Conservation (phyloP, 805 yeast genomes). For the Hemisphaericaspora nanyangensis region DNA sequence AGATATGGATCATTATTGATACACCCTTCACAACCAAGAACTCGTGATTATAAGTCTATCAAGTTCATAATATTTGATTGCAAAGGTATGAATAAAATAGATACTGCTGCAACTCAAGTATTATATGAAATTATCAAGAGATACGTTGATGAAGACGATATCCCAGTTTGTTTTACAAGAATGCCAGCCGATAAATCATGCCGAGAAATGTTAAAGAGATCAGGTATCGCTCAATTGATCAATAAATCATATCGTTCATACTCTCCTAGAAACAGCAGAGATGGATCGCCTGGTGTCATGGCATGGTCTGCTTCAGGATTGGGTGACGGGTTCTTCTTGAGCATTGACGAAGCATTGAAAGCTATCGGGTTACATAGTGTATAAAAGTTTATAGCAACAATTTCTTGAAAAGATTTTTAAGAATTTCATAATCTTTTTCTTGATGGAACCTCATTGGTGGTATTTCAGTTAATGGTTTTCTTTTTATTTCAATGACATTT, state of each 20-base stretch:
- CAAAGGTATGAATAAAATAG: conserved; percentile 77
- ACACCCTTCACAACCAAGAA: conserved; percentile 70
- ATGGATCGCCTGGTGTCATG: not conserved
- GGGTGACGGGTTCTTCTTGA: conserved; percentile 37
- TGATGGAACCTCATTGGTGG: not conserved
- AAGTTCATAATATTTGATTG: conserved; percentile 69
- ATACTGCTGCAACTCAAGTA: conserved; percentile 75
- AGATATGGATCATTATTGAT: conserved; percentile 67
- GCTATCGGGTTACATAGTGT: conserved; percentile 28
- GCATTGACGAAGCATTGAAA: conserved; percentile 55
- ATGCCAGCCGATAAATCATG: conserved; percentile 48
- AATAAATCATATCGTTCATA: conserved; percentile 11
- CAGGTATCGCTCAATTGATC: conserved; percentile 48
- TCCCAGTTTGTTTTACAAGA: conserved; percentile 58
- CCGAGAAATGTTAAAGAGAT: conserved; percentile 44
- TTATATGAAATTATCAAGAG: conserved; percentile 55
- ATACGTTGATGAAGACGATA: conserved; percentile 48
- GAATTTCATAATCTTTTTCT: too few species aligned
- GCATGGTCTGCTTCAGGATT: conserved; percentile 10
- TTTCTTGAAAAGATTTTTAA: too few species aligned
- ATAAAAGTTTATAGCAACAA: not conserved
- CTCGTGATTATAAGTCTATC: conserved; percentile 39
- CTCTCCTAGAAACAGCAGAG: not conserved
- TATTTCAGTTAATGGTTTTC: too few species aligned
- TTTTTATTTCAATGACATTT: too few species aligned